A percentile compares a stretch with the other conserved stretches of the same genome.
These are phyloP conservation scores for Penicillium polonicum DNA, from an alignment of 2,329 filamentous ascomycete genomes.

Conservation along the genomic window DNA sequence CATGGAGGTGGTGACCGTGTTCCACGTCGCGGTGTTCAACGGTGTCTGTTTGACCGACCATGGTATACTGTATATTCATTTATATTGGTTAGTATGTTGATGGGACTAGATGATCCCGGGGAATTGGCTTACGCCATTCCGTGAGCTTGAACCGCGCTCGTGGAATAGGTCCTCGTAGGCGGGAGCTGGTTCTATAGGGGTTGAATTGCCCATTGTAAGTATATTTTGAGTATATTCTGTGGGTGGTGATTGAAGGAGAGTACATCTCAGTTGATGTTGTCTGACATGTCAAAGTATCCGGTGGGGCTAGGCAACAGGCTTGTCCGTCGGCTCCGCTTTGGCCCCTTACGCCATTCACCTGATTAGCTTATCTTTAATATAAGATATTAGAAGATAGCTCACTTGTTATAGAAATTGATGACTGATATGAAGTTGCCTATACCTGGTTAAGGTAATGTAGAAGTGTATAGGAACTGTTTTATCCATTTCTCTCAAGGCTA, in stretches of 20 bases:
- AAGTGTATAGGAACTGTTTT: too few species aligned
- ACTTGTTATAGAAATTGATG: too few species aligned
- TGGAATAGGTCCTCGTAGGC: conserved; percentile 18
- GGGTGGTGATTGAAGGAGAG: not conserved
- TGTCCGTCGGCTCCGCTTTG: not conserved
- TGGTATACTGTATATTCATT: not conserved
- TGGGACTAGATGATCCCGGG: not conserved
- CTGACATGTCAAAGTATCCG: not conserved
- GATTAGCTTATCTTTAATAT: too few species aligned
- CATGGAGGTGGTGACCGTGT: conserved; percentile 1
- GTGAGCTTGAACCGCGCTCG: conserved; percentile 6
- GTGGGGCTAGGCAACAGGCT: not conserved
- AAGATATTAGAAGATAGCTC: too few species aligned
- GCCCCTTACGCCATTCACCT: not conserved
- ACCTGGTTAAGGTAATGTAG: too few species aligned
- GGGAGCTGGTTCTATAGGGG: conserved; percentile 9
- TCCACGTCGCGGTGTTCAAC: not conserved
- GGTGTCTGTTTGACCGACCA: conserved; percentile 5
- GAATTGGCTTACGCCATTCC: conserved; percentile 7
- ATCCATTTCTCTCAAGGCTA: too few species aligned
- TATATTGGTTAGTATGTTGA: not conserved
- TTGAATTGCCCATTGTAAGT: not conserved
- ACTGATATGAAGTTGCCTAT: too few species aligned
- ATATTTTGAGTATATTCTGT: too few species aligned
- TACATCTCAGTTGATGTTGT: too few species aligned